Conservation (phyloP, 2,329 filamentous ascomycete genomes). For the Camptophora hylomeconis region DNA sequence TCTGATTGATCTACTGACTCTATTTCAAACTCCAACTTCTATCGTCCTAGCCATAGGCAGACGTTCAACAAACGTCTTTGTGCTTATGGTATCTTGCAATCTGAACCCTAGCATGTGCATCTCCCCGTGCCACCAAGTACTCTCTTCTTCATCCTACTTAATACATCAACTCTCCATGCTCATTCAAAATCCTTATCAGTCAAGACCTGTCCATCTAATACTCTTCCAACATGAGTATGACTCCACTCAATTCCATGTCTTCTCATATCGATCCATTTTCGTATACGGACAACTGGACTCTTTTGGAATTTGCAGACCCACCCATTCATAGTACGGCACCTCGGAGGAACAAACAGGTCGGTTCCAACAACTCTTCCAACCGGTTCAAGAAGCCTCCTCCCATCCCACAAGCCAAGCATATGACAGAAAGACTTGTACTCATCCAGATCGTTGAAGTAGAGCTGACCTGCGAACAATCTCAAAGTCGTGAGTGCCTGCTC, state of each 20-base stretch:
- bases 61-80: no score
- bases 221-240: conserved; percentile 33
- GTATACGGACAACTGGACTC: conserved; percentile 31
- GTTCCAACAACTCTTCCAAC: conserved; percentile 14
- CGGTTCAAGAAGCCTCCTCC: conserved; percentile 29
- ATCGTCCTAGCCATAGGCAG: no score
- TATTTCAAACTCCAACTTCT: no score
- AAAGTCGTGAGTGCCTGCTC: conserved; percentile 33
- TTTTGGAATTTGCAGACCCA: conserved; percentile 21
- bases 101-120: no score
- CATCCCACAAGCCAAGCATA: conserved; percentile 16
- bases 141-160: no score
- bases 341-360: conserved; percentile 19
- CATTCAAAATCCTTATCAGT: conserved; percentile 22
- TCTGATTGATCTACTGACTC: no score
- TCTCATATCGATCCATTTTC: conserved; percentile 23
- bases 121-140: no score
- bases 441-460: conserved; percentile 43
- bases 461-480: conserved; percentile 55
- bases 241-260: conserved; percentile 27
- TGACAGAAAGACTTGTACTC: conserved; percentile 35
- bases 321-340: conserved; percentile 15
- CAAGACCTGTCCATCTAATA: conserved; percentile 27
- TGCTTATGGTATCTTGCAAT: no score
- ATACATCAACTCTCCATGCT: no score